Base-by-base conservation (phyloP, 179 eudicot genomes). In the Camellia oleifera region DNA sequence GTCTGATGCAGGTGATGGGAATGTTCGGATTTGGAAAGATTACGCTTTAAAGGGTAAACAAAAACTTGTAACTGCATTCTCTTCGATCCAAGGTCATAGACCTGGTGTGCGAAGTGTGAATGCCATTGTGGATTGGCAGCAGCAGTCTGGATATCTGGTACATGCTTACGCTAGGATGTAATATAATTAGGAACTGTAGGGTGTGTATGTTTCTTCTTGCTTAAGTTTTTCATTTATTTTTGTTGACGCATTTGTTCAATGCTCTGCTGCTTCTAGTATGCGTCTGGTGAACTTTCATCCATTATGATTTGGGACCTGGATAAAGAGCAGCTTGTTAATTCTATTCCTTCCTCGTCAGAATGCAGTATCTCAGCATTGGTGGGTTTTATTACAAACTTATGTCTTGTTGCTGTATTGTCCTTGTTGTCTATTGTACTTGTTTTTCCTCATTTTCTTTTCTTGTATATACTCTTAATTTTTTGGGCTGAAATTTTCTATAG, bases 121-220 rank as follows among this genome's bases (percentile, higher is more conserved):
- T 78, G 88, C 91, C 58, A 93, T 90, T 82, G 96, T 94, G 73
- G 98, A 93, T 87, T 94, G 98, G 98, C 98, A 94, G 89, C 98
- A 94, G 75, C 93, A 93, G 78, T 91, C 98, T 79, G 98, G 98
- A 82, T 90, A 81, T 89, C 88, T 94, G 88, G 98, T 94, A 84
- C 73, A 83, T 69, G 7, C 5, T 48, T 48, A 48, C 52, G 5
- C 52, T 48, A 48, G 81, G 89, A 83, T 89, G 86, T 94, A 87
- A 97, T 94, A 84, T 67, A 32, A 32, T 54, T 48, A 8, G 32
- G 12, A 20, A 61, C 61, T 58, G 2, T 72, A 6, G 14, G 23
- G 4, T 23, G 50, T 26, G 18, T 46, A 44, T 48, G 26, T 46
- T 20, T 26, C 4, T 20, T 20, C 40, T 64, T 64, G 32, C 32